Base-by-base conservation (phyloP, 768 basidiomycete species). In the Phlebiopsis gigantea region DNA sequence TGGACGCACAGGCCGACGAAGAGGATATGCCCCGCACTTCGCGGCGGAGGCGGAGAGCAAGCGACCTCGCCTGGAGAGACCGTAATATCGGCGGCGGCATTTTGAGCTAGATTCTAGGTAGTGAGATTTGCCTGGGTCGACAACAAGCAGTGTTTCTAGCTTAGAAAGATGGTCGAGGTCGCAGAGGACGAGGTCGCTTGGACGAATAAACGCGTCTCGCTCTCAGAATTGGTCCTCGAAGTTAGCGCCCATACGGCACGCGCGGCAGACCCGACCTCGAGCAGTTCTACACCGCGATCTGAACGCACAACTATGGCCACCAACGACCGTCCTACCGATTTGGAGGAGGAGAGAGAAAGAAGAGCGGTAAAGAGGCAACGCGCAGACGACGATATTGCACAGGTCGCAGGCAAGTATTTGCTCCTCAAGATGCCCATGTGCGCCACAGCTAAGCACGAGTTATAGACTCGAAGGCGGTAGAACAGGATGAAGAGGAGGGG, bases 301-400 rank as follows among this genome's bases (percentile, higher is more conserved):
- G 26, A 48, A 26, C 15, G 29, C n/a, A 8, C 28, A 48, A 53
- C 34, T 6, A 51, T 51, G 50, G 21, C 50, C 12, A 39, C 50
- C 5, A 30, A 51, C 10, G 15, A 12, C 21, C 31, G 50, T 14
- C 21, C 50, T 3, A n/a, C 17, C 5, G 50, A 51, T 41, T 15
- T 24, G 2, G 50, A 51, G 8, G 50, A 39, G 50, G 24, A 51
- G 22, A 30, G 15, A 30, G 30, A 58, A 15, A 70, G 65, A 24
- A 72, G 72, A 15, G 67, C 68, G 9, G 64, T 56, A 34, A 72
- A 72, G 60, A 63, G 71, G 25, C 57, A 53, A 1, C 71, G 63
- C 49, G 53, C 71, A 24, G 63, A 60, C n/a, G 62, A 55, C 17
- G 62, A 55, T 51, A 34, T n/a, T 50, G 39, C 43, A 29, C 22